Evolutionary conservation across 2,329 filamentous ascomycete genomes (phyloP).

Genomic region (Alternaria gansuensis): DNA sequence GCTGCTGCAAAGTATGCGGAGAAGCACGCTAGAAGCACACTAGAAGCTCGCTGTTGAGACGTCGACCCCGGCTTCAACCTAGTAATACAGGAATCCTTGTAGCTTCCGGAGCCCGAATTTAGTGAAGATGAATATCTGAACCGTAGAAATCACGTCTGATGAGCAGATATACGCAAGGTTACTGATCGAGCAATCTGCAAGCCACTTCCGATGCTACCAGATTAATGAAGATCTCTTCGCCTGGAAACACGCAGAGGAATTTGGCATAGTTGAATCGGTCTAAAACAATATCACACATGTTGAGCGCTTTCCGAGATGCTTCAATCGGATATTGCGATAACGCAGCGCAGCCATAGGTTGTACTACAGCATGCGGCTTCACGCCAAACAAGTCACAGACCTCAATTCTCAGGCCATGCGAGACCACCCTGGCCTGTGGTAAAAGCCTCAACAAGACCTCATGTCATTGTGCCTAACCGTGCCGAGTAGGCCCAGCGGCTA

Average conservation of each 20-base stretch:
- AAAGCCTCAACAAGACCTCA: slow-evolving; percentile 27
- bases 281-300: slow-evolving; percentile 7
- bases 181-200: slow-evolving; percentile 5
- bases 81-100: slow-evolving; percentile 11
- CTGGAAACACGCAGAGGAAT: not conserved
- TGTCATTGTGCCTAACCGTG: slow-evolving; percentile 16
- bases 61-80: slow-evolving; percentile 9
- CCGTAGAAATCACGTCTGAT: not conserved
- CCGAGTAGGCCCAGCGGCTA: slow-evolving; percentile 21
- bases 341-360: slow-evolving; percentile 6
- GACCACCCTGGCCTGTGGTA: slow-evolving; percentile 17
- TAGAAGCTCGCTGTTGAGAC: slow-evolving; percentile 33
- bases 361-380: not conserved
- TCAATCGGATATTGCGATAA: slow-evolving; percentile 3
- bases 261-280: not conserved
- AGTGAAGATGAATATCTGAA: not conserved
- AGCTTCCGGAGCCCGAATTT: not conserved
- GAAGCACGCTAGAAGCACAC: slow-evolving; percentile 36
- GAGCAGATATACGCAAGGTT: not conserved
- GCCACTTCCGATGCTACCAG: slow-evolving; percentile 2
- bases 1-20: slow-evolving; percentile 17
- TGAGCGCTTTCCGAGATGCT: slow-evolving; percentile 16
- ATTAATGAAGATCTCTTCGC: not conserved
- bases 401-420: slow-evolving; percentile 20
- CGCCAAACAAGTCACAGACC: slow-evolving; percentile 15